Evolutionary conservation across 495 filamentous ascomycete genomes (phyloP).

Genomic region (Tetracladium setigerum): DNA sequence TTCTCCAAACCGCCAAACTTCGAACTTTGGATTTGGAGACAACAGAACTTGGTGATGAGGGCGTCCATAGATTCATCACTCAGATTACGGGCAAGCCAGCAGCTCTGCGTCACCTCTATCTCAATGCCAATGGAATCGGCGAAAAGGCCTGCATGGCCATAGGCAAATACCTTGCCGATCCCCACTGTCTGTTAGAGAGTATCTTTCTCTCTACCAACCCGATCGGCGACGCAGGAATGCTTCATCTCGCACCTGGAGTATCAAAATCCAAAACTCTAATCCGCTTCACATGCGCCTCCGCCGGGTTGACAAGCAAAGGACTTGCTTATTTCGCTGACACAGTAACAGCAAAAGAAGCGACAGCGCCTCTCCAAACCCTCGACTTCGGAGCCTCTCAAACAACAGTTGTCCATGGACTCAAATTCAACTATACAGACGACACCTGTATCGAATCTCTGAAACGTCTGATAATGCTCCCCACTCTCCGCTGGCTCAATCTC

Average conservation of each 20-base stretch:
- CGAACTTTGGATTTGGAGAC: conserved; percentile 35
- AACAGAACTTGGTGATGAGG: conserved; percentile 31
- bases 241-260: conserved; percentile 21
- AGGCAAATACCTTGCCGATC: conserved; percentile 21
- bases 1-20: conserved; percentile 24
- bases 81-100: conserved; percentile 13
- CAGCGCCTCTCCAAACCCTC: conserved; percentile 19
- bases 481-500: conserved; percentile 21
- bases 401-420: conserved; percentile 27
- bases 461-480: conserved; percentile 5
- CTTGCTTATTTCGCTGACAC: conserved; percentile 20
- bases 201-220: conserved; percentile 31
- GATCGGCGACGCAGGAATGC: conserved; percentile 19
- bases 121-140: conserved; percentile 31
- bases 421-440: conserved; percentile 26
- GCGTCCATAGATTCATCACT: conserved; percentile 26
- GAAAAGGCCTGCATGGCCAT: conserved; percentile 21
- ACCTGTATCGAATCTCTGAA: conserved; percentile 6
- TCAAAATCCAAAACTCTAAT: conserved; percentile 18
- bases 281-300: conserved; percentile 21
- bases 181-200: conserved; percentile 22
- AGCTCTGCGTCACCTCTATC: conserved; percentile 28
- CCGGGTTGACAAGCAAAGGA: conserved; percentile 21
- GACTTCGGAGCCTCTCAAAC: conserved; percentile 27
- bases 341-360: conserved; percentile 8